Percentiles rank a stretch among this genome's conserved stretches.
These are phyloP conservation scores for Pythium oligandrum DNA, from an alignment of 352 stramenopile species.

Conservation along the genomic window DNA sequence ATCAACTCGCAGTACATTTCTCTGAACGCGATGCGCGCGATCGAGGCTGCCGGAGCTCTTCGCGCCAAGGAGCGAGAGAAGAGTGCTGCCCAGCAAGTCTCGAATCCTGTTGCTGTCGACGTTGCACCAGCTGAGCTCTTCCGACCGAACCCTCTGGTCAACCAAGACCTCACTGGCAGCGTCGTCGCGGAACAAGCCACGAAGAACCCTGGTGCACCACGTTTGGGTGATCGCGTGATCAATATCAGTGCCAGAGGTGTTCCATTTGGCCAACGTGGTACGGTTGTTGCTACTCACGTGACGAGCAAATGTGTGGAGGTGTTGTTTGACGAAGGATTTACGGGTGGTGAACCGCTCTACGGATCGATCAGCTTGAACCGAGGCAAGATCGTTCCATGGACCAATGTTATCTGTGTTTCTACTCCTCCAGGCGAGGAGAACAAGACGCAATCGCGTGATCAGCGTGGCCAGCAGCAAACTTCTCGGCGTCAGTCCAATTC, in stretches of 20 bases:
- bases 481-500: not conserved
- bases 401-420: constrained; percentile 73
- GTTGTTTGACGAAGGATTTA: constrained; percentile 96
- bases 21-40: constrained; percentile 88
- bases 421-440: constrained; percentile 25
- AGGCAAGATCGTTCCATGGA: constrained; percentile 94
- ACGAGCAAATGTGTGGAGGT: constrained; percentile 97
- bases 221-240: constrained; percentile 96
- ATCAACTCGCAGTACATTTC: constrained; percentile 92
- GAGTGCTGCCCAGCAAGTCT: constrained; percentile 25
- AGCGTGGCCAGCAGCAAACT: not conserved
- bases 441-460: not conserved
- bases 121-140: constrained; percentile 58
- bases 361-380: constrained; percentile 93
- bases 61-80: constrained; percentile 63
- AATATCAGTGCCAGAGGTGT: constrained; percentile 95
- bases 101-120: constrained; percentile 34
- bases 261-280: constrained; percentile 96
- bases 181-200: constrained; percentile 55
- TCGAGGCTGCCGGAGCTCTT: constrained; percentile 81
- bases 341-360: constrained; percentile 94
- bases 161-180: constrained; percentile 74
- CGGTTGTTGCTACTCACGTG: constrained; percentile 96
- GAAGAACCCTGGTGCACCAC: constrained; percentile 67
- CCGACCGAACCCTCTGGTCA: constrained; percentile 66